These are phyloP conservation scores for Anastatica hierochuntica DNA, from an alignment of 345 rosid genomes.

Conservation along the genomic window DNA sequence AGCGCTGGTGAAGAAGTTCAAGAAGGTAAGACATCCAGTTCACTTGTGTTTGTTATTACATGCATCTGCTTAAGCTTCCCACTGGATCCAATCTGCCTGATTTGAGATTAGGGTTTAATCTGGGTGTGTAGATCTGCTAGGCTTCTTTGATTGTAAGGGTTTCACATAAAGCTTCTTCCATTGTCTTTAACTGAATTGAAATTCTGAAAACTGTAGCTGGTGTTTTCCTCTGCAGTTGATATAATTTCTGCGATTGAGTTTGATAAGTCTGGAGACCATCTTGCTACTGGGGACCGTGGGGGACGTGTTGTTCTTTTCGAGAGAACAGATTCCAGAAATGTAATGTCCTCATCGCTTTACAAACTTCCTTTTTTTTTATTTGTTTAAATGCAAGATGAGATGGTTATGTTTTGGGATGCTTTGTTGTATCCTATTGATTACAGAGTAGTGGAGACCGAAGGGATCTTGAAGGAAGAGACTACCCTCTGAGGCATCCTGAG, in stretches of 20 bases:
- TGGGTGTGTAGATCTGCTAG: slow-evolving; percentile 2
- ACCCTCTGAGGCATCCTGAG: slow-evolving; percentile 56
- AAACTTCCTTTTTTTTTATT: too few relatives aligned
- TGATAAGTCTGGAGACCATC: slow-evolving; percentile 68
- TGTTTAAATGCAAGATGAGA: too few relatives aligned
- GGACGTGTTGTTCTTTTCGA: slow-evolving; percentile 91
- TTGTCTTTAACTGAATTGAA: neutral
- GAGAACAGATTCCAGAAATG: slow-evolving; percentile 62
- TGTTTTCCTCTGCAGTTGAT: slow-evolving; percentile 57
- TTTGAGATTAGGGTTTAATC: slow-evolving; percentile 12
- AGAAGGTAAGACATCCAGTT: slow-evolving; percentile 39
- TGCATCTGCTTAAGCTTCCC: too few relatives aligned
- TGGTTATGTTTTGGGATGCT: too few relatives aligned
- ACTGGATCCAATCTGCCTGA: neutral
- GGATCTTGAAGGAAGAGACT: slow-evolving; percentile 60
- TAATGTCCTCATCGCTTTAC: too few relatives aligned
- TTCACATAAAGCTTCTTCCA: neutral
- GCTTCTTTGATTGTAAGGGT: neutral
- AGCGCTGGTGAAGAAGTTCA: slow-evolving; percentile 95
- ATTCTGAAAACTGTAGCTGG: slow-evolving; percentile 1
- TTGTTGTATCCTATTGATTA: slow-evolving; percentile 16
- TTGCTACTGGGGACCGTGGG: slow-evolving; percentile 93
- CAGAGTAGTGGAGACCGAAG: slow-evolving; percentile 52
- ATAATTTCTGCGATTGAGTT: slow-evolving; percentile 87
- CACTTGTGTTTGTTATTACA: too few relatives aligned